These are phyloP conservation scores for Colletotrichum sp. DNA, from an alignment of 2,329 filamentous ascomycete genomes.

Conservation along the genomic window DNA sequence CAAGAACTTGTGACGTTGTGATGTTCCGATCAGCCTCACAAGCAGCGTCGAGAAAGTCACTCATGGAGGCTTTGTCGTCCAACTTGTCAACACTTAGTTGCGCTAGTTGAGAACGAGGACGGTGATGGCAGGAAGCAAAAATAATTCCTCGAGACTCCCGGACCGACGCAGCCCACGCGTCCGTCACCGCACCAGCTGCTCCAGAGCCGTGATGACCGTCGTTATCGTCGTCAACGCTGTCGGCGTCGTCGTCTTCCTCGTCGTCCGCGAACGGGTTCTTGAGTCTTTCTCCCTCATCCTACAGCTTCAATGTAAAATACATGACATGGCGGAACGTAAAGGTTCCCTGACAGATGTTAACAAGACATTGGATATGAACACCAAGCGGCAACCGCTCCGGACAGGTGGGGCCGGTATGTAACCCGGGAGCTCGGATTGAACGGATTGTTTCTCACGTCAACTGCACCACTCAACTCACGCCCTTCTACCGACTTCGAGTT, in stretches of 20 bases:
- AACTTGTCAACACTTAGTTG: neutral
- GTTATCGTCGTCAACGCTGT: constrained; percentile 58
- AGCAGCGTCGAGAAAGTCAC: neutral
- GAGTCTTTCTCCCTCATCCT: constrained; percentile 27
- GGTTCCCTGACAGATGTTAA: no score
- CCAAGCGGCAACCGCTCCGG: no score
- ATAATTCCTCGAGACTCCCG: constrained; percentile 35
- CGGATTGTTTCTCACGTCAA: no score
- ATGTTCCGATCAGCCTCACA: neutral
- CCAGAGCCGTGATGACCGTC: constrained; percentile 34
- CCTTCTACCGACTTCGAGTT: no score
- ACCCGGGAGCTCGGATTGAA: no score
- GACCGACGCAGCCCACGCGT: constrained; percentile 21
- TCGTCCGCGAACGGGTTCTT: constrained; percentile 63
- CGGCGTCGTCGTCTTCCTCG: constrained; percentile 50
- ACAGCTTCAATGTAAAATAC: neutral
- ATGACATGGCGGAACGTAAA: no score
- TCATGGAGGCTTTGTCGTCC: neutral
- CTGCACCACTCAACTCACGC: no score
- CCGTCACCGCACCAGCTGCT: constrained; percentile 31
- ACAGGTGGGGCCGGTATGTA: no score
- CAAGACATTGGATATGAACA: no score
- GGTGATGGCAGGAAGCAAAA: neutral
- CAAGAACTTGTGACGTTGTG: neutral
- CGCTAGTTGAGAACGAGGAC: neutral